phyloP scores from a whole-genome alignment of 73 alveolate species.

The Breviolum minutum region DNA sequence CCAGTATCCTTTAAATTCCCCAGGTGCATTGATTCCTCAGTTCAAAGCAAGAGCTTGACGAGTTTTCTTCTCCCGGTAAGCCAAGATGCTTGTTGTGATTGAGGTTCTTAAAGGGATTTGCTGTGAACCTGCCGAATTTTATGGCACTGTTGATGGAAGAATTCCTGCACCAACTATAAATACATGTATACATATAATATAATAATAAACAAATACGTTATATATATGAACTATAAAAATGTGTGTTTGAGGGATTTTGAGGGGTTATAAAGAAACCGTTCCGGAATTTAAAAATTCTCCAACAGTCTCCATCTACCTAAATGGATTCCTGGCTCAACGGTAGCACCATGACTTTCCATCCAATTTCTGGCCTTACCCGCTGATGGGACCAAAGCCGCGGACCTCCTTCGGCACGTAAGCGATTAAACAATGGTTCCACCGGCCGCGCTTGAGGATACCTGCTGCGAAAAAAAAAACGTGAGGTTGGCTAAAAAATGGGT shows the following conservation, averaged over 20 bases:
- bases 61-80: not conserved
- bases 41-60: not conserved
- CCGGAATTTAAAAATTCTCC: no score
- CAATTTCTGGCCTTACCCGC: slow-evolving; percentile 7
- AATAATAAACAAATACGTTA: not conserved
- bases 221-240: not conserved
- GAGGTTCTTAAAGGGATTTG: slow-evolving; percentile 54
- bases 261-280: no score
- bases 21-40: no score
- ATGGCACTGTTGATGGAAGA: not conserved
- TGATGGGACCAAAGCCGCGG: slow-evolving; percentile 34
- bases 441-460: slow-evolving; percentile 95
- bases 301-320: not conserved
- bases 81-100: slow-evolving; percentile 45
- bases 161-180: not conserved
- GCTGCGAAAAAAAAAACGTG: no score
- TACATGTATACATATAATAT: no score
- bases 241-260: no score
- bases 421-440: slow-evolving; percentile 82
- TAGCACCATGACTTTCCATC: not conserved
- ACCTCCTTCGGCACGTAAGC: slow-evolving; percentile 70
- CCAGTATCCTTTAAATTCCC: no score
- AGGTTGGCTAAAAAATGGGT: no score
- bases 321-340: not conserved
- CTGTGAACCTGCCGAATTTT: slow-evolving; percentile 5